phyloP scores from a whole-genome alignment of 331 rosid species.

The Malus hybrid region DNA sequence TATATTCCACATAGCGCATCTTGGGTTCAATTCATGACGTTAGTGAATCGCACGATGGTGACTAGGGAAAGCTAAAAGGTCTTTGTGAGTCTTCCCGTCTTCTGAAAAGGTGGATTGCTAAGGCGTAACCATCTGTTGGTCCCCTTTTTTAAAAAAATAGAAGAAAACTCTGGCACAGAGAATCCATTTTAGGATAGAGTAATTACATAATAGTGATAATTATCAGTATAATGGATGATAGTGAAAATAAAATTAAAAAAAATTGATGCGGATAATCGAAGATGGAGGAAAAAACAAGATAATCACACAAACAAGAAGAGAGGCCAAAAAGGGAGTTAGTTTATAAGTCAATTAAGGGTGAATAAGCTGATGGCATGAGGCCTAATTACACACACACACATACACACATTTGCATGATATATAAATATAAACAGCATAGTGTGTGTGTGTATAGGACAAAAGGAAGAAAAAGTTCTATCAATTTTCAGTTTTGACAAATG shows the following conservation, averaged over 20 bases:
- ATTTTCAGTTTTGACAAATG: neutral
- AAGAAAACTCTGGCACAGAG: neutral
- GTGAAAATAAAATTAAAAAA: neutral
- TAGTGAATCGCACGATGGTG: no score
- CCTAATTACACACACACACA: no score
- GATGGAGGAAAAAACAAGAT: conserved; percentile 8
- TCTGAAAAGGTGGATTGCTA: accelerated
- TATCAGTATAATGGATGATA: neutral
- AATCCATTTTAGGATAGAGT: neutral
- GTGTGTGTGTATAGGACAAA: no score
- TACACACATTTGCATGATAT: no score
- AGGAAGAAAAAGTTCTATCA: neutral
- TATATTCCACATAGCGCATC: no score
- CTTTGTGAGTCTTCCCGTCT: no score
- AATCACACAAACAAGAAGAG: conserved; percentile 4
- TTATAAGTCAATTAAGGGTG: neutral
- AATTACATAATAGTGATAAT: neutral
- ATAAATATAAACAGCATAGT: no score
- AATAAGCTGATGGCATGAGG: neutral
- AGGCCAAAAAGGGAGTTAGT: neutral
- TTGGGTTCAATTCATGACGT: no score
- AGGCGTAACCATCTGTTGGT: no score
- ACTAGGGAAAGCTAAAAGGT: no score
- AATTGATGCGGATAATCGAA: neutral
- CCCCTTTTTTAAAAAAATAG: no score